Percentiles rank a stretch among this genome's conserved stretches.
Evolutionary conservation across 148 eudicot genomes (phyloP).

Genomic region (Cornus controversa): DNA sequence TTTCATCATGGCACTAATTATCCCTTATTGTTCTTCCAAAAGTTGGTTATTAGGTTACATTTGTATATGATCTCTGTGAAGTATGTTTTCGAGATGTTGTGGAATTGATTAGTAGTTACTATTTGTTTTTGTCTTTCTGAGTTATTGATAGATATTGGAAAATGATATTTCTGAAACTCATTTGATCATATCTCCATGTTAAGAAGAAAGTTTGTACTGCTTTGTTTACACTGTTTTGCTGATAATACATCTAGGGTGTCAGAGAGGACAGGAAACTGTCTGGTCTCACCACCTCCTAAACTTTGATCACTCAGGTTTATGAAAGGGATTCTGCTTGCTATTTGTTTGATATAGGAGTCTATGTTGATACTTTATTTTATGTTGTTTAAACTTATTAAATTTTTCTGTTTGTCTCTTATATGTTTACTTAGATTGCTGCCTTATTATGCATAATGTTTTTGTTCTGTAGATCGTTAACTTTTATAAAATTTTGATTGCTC

Average conservation of each 20-base stretch:
- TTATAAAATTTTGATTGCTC: conserved; percentile 9
- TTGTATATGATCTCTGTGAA: no score
- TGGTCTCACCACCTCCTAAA: background rate
- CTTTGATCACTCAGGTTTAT: background rate
- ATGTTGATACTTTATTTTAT: background rate
- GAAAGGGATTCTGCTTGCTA: background rate
- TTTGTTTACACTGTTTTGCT: background rate
- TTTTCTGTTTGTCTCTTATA: no score
- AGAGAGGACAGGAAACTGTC: background rate
- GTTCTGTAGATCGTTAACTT: background rate
- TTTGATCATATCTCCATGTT: background rate
- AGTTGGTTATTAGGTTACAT: no score
- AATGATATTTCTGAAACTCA: background rate
- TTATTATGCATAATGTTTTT: background rate
- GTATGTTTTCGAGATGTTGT: no score
- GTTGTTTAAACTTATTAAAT: background rate
- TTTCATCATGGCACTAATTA: no score
- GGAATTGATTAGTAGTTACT: background rate
- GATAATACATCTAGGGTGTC: background rate
- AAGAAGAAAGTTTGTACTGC: background rate
- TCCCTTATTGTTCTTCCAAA: no score
- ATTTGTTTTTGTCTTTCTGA: background rate
- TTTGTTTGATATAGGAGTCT: background rate
- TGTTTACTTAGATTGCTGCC: conserved; percentile 4
- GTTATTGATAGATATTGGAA: background rate